Evolutionary conservation across 805 yeast genomes (phyloP), one percentile per base, ranked within the genome.

Genomic region (Lipomyces kockii): DNA sequence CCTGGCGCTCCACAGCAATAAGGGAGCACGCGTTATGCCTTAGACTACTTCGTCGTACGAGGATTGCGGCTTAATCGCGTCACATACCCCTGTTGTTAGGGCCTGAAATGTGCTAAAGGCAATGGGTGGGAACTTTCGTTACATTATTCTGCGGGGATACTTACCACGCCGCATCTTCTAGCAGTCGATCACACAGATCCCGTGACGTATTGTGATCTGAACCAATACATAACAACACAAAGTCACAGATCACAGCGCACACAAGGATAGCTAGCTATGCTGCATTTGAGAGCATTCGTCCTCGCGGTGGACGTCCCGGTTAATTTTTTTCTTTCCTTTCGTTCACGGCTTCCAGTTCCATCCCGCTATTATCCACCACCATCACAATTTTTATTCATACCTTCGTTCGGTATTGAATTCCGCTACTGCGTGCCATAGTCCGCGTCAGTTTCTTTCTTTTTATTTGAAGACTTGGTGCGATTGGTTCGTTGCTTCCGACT

Each of bases 251-350:
- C 63, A 58, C 62, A 55, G 29, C 29, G 17, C 12, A 32, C 32
- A 32, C 49, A 32, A 20, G 29, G 17, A 39, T n/a, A 51, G 51
- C 59, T 22, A 52, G 60, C 51, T 34, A 17, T 17, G 46, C 35
- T 20, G 32, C 32, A 6, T 29, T 29, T 55, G 51, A 43, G 62
- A 61, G 49, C 63, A 43, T 55, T 27, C 29, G 17, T 51, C 17
- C 56, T 49, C 22, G 22, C 25, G 39, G 58, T 49, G 22, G 34
- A 27, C 37, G 43, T 60, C 25, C 58, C 59, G 58, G 58, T 39
- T 58, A 65, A 54, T 70, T 68, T 66, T 63, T 68, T 68, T 66
- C 60, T 66, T 60, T 65, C 58, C 60, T 27, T 61, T 34, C 57
- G 58, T 49, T 51, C 55, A 54, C 67, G 52, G 43, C 43, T 43